Evolutionary conservation across 108 stramenopile genomes (phyloP).

Genomic region (Fistulifera pelliculosa): DNA sequence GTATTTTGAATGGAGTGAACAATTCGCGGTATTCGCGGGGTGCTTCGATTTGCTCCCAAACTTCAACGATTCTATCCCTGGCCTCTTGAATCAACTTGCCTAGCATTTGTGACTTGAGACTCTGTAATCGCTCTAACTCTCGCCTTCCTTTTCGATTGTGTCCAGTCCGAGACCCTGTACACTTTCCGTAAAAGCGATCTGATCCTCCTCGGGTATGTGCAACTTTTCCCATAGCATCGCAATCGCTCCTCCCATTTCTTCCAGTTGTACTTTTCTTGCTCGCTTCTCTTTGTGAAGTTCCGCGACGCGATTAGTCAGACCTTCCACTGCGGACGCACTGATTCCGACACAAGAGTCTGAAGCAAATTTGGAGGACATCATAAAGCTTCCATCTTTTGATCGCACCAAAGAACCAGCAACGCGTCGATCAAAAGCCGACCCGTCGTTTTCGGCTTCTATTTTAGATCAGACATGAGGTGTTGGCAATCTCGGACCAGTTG

Average conservation of each 20-base stretch:
- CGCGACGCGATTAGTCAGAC: constrained; percentile 52
- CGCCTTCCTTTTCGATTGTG: constrained; percentile 78
- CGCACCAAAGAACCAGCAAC: constrained; percentile 46
- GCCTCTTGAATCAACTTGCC: constrained; percentile 78
- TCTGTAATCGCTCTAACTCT: constrained; percentile 64
- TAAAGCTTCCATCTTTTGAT: constrained; percentile 53
- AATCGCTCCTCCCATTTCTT: constrained; percentile 82
- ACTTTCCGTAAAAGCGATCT: constrained; percentile 70
- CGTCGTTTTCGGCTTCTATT: constrained; percentile 39
- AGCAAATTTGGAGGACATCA: constrained; percentile 60
- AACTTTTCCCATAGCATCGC: constrained; percentile 86
- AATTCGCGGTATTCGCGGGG: constrained; percentile 33
- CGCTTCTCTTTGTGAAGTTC: constrained; percentile 76
- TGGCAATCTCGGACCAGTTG: constrained; percentile 71
- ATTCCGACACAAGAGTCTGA: constrained; percentile 73
- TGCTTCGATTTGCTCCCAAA: constrained; percentile 88
- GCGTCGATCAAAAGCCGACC: constrained; percentile 32
- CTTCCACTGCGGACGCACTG: constrained; percentile 63
- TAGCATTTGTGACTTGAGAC: constrained; percentile 75
- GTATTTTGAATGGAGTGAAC: constrained; percentile 51
- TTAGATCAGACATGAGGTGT: constrained; percentile 63
- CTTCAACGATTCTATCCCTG: constrained; percentile 48
- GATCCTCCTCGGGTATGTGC: constrained; percentile 73
- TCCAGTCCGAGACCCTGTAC: constrained; percentile 83
- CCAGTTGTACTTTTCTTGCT: constrained; percentile 52